Evolutionary conservation across 2,329 filamentous ascomycete genomes (phyloP).

Genomic region (Penicillium capsulatum): DNA sequence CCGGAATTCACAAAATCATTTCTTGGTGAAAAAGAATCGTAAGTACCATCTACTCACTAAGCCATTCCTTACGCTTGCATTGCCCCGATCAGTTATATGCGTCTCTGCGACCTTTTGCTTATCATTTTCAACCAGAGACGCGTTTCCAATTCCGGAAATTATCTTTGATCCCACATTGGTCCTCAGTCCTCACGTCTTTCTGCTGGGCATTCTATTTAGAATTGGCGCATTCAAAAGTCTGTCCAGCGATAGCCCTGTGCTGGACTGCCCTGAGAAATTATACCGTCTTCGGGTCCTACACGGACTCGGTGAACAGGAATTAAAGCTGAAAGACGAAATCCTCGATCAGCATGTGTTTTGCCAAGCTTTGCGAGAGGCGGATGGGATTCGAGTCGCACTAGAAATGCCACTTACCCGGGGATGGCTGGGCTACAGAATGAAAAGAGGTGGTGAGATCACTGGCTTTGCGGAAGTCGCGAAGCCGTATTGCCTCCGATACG

Average conservation of each 20-base stretch:
- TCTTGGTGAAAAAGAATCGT: slow-evolving; percentile 23
- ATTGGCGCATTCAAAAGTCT: slow-evolving; percentile 30
- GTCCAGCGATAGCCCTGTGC: slow-evolving; percentile 17
- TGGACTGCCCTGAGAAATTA: slow-evolving; percentile 33
- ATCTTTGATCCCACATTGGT: slow-evolving; percentile 37
- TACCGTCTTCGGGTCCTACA: slow-evolving; percentile 34
- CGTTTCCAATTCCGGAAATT: slow-evolving; percentile 34
- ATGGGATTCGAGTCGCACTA: slow-evolving; percentile 26
- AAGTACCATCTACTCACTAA: slow-evolving; percentile 7
- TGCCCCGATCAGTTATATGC: neutral
- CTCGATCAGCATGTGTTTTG: slow-evolving; percentile 32
- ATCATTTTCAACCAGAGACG: slow-evolving; percentile 25
- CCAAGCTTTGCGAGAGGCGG: slow-evolving; percentile 20
- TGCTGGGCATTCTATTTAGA: slow-evolving; percentile 35
- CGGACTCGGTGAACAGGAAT: slow-evolving; percentile 29
- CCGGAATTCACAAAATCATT: slow-evolving; percentile 25
- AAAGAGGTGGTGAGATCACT: slow-evolving; percentile 31
- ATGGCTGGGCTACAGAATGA: slow-evolving; percentile 27
- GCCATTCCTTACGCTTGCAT: neutral
- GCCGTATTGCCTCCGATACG: slow-evolving; percentile 36
- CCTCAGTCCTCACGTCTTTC: slow-evolving; percentile 34
- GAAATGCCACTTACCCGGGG: slow-evolving; percentile 23
- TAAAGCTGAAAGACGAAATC: slow-evolving; percentile 32
- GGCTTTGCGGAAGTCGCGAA: slow-evolving; percentile 31
- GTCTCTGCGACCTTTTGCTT: slow-evolving; percentile 20